A percentile compares a stretch with the other conserved stretches of the same genome.
Conservation (phyloP, 345 rosid genomes). For the Mangifera indica region DNA sequence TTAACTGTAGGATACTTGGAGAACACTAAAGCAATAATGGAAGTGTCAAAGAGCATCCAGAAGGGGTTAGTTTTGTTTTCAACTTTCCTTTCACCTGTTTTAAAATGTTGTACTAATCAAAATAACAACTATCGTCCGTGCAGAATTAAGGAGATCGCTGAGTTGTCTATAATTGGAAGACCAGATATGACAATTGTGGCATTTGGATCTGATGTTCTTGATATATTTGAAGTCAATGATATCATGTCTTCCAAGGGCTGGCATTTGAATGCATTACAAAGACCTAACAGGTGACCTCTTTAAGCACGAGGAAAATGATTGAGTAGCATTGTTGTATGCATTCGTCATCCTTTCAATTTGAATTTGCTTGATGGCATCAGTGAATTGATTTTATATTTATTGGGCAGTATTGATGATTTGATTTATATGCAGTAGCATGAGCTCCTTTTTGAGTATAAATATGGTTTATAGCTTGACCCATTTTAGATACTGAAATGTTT, state of each 20-base stretch:
- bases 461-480: not conserved
- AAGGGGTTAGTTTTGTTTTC: slow-evolving; percentile 50
- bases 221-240: slow-evolving; percentile 93
- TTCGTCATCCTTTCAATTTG: not conserved
- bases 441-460: no score
- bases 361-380: no score
- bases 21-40: slow-evolving; percentile 75
- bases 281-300: slow-evolving; percentile 73
- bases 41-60: slow-evolving; percentile 65
- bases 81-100: not conserved
- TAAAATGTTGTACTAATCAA: not conserved
- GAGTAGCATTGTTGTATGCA: not conserved
- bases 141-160: slow-evolving; percentile 72
- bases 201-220: slow-evolving; percentile 65
- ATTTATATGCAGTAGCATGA: not conserved
- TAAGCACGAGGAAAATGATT: not conserved
- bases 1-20: slow-evolving; percentile 64
- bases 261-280: slow-evolving; percentile 92
- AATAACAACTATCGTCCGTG: slow-evolving; percentile 8
- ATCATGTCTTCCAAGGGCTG: slow-evolving; percentile 84
- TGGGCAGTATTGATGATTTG: not conserved
- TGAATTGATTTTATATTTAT: not conserved
- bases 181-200: slow-evolving; percentile 94
- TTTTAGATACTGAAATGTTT: not conserved
- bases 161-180: slow-evolving; percentile 70